phyloP scores from a whole-genome alignment of 805 yeast genomes.

The Cyberlindnera lachancei region DNA sequence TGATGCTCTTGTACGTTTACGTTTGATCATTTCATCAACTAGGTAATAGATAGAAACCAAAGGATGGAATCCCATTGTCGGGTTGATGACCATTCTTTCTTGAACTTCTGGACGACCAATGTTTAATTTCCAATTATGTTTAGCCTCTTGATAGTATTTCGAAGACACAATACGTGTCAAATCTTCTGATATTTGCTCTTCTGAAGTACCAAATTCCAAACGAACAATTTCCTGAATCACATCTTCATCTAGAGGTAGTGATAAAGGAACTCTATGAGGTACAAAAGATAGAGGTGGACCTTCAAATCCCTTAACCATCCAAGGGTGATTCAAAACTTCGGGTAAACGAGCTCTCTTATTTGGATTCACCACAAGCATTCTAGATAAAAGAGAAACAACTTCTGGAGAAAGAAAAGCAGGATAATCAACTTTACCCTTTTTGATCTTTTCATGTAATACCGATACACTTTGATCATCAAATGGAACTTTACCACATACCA shows the following conservation, averaged over 20 bases:
- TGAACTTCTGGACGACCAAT: conserved; percentile 6
- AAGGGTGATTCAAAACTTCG: conserved; percentile 82
- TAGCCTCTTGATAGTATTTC: conserved; percentile 55
- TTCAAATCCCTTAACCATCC: conserved; percentile 91
- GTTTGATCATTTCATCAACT: conserved; percentile 74
- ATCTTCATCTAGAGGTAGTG: conserved; percentile 55
- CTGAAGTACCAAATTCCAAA: conserved; percentile 67
- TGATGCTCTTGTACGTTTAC: conserved; percentile 55
- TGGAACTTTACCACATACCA: conserved; percentile 97
- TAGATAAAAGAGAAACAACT: conserved; percentile 69
- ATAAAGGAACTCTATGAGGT: conserved; percentile 72
- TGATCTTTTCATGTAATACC: conserved; percentile 87
- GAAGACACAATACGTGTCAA: conserved; percentile 54
- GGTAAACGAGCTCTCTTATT: conserved; percentile 65
- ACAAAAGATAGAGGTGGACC: conserved; percentile 60
- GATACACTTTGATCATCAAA: conserved; percentile 93
- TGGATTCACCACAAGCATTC: conserved; percentile 92
- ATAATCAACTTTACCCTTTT: conserved; percentile 85
- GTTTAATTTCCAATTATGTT: conserved; percentile 47
- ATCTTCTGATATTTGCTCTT: conserved; percentile 47
- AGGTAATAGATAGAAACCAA: conserved; percentile 78
- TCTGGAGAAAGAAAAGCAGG: conserved; percentile 76
- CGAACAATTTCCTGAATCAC: conserved; percentile 71
- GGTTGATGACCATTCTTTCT: conserved; percentile 28
- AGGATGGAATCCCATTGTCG: conserved; percentile 85